Percentiles rank a stretch among this genome's conserved stretches.
phyloP scores from a whole-genome alignment of 2,329 filamentous ascomycete genomes.

The Hypoxylon sp. region DNA sequence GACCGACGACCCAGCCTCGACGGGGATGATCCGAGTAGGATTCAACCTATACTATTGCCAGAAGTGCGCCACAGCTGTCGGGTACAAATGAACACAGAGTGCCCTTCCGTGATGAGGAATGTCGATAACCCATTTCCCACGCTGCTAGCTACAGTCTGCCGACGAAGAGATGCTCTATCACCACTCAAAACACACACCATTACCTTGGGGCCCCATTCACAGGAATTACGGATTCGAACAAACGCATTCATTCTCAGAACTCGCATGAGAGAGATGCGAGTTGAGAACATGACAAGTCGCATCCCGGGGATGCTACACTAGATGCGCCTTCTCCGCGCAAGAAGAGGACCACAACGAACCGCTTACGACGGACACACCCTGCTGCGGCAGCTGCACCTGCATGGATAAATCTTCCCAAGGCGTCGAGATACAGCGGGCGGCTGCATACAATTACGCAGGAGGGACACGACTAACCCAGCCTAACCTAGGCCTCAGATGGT shows the following conservation, averaged over 20 bases:
- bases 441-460: conserved; percentile 34
- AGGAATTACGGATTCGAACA: conserved; percentile 19
- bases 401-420: conserved; percentile 26
- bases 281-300: conserved; percentile 19
- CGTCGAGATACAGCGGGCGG: conserved; percentile 30
- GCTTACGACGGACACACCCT: conserved; percentile 24
- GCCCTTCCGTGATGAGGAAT: conserved; percentile 1
- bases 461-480: conserved; percentile 7
- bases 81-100: conserved; percentile 68
- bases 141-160: conserved; percentile 11
- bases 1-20: conserved; percentile 68
- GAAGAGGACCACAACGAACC: conserved; percentile 18
- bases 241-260: conserved; percentile 31
- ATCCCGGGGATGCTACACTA: conserved; percentile 19
- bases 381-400: conserved; percentile 31
- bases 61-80: conserved; percentile 72
- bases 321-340: conserved; percentile 15
- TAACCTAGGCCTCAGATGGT: conserved; percentile 13
- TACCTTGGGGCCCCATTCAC: conserved; percentile 5
- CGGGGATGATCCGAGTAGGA: conserved; percentile 74
- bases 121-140: conserved; percentile 13
- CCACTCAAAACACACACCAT: conserved; percentile 13
- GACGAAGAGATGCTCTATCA: conserved; percentile 18
- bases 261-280: conserved; percentile 23
- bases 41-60: conserved; percentile 76